These are phyloP conservation scores for Rhinocladiella mackenziei DNA, from an alignment of 2,329 filamentous ascomycete genomes.

Conservation along the genomic window DNA sequence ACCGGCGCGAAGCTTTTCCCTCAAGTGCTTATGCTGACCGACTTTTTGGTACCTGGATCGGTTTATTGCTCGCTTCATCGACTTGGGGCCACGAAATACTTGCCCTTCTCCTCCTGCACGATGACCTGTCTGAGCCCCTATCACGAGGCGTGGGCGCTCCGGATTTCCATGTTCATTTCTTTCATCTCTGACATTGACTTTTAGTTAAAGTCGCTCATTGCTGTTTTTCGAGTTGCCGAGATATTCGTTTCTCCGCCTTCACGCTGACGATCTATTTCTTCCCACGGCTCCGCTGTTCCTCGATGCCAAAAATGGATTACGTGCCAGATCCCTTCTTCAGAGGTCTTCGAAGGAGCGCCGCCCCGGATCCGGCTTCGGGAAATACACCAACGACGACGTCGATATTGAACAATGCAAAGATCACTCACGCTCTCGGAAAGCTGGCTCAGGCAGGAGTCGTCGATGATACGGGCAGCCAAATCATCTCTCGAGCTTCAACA, in stretches of 20 bases:
- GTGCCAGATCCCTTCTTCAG: slow-evolving; percentile 10
- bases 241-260: not conserved
- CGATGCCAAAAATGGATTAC: slow-evolving; percentile 11
- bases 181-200: slow-evolving; percentile 3
- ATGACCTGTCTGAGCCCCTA: slow-evolving; percentile 4
- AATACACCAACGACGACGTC: slow-evolving; percentile 7
- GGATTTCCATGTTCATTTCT: slow-evolving; percentile 7
- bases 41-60: no score
- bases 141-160: slow-evolving; percentile 6
- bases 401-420: slow-evolving; percentile 8
- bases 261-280: not conserved
- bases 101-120: slow-evolving; percentile 5
- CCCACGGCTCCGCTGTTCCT: not conserved
- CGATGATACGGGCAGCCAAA: slow-evolving; percentile 5
- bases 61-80: not conserved
- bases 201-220: slow-evolving; percentile 7
- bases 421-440: slow-evolving; percentile 17
- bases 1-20: slow-evolving; percentile 11
- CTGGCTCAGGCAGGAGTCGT: slow-evolving; percentile 21
- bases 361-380: slow-evolving; percentile 3
- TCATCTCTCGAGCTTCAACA: slow-evolving; percentile 7
- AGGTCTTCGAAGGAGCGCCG: slow-evolving; percentile 9
- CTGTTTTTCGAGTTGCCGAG: not conserved
- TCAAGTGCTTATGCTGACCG: slow-evolving; percentile 23
- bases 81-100: not conserved